Evolutionary conservation across 345 rosid genomes (phyloP), one percentile per base, ranked within the genome.

Genomic region (Diplotaxis tenuifolia): DNA sequence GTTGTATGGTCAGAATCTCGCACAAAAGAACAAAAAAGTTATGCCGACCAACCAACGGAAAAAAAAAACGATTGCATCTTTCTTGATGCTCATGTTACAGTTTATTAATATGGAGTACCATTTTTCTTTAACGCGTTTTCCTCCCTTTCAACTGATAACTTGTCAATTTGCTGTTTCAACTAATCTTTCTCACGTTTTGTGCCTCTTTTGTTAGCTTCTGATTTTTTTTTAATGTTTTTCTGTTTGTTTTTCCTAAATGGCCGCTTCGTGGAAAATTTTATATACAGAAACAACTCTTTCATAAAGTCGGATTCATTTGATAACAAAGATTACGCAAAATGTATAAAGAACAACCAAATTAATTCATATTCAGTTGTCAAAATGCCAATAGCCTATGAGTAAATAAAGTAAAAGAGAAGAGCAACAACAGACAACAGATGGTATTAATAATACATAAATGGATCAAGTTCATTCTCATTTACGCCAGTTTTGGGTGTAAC

Each of bases 161-260:
- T 54, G 59, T 54, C 59, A 54, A 54, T 54, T 54, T 54, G 59
- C 16, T 54, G 59, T 22, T 54, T 22, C 29, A 25, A 55, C 60
- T 14, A 7, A 23, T 23, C 32, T 55, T 55, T 55, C 60, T 27
- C 18, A 12, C 18, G 12, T 55, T 55, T 14, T 25, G 32, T 55
- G 18, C 23, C 5, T 12, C 25, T 54, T 53, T 54, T 22, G 28
- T 20, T 14, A 38, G 4, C 47, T 38, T 38, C 16, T 38, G 11
- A 38, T 42, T 42, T 42, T 2, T 42, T 42, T 42, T 14, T 4
- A 42, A 42, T 20, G 1, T 53, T 45, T 45, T 7, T 40, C 12
- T 53, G n/a, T n/a, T n/a, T n/a, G n/a, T 53, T 20, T 19, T 7
- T 3, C 21, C 22, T 50, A 50, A 50, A 18, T 18, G 9, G 9